Base-by-base conservation (phyloP, 2,329 filamentous ascomycete genomes). In the Penicillium brevicompactum region DNA sequence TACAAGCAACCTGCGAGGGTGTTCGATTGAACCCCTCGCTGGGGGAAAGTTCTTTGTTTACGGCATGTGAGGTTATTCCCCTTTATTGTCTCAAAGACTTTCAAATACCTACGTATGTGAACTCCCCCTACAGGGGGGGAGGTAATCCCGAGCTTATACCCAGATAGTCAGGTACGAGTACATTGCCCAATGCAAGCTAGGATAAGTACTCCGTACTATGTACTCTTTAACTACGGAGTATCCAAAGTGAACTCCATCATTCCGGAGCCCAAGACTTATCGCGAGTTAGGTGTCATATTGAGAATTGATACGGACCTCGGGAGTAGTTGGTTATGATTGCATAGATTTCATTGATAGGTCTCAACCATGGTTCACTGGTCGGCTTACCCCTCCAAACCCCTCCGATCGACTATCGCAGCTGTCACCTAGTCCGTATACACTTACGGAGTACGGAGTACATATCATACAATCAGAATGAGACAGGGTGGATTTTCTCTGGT, bases 11-110 rank as follows among this genome's bases (percentile, higher is more conserved):
- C 51, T 49, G 51, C 51, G 51, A 53, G 51, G 51, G 51, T 49
- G 50, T 9, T 41, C 45, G 49, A 30, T 10, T 40, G 27, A 24
- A 38, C 51, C 51, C 51, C 51, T 53, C 51, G 51, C 51, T 53
- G 44, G 41, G 51, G 46, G 43, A n/a, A 38, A 21, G 31, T 16
- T 43, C 57, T 59, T 56, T 57, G 53, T 59, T 61, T 53, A 61
- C 59, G 63, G 63, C 63, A 65, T 65, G 63, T 65, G 61, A 65
- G 63, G 61, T 58, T 55, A 55, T 46, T 57, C 44, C 51, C 51
- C 51, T 45, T 53, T 43, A 49, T 53, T 53, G 31, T 37, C 9
- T 27, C 24, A 27, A 27, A 7, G 14, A n/a, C n/a, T 37, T n/a
- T 37, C 34, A 37, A 37, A 37, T 37, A n/a, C 34, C 34, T 37